These are phyloP conservation scores for Silene vulgaris DNA, from an alignment of 179 eudicot species.

Conservation along the genomic window DNA sequence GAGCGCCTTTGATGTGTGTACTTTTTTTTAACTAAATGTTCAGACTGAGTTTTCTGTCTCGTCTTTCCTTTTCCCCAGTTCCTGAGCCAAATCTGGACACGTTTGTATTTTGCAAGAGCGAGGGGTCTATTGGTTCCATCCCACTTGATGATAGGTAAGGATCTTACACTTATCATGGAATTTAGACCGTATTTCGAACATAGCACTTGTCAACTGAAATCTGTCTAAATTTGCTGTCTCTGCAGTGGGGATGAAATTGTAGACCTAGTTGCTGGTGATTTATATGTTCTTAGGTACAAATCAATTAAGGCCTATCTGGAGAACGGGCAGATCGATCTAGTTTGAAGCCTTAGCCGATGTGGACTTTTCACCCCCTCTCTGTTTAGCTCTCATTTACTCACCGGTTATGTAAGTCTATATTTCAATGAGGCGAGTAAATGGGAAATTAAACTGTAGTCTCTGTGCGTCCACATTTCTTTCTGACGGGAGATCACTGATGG, in stretches of 20 bases:
- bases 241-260: constrained; percentile 77
- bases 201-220: neutral
- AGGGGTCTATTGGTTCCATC: constrained; percentile 62
- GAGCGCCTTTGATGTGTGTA: too few species aligned
- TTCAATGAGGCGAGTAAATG: neutral
- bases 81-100: constrained; percentile 69
- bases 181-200: neutral
- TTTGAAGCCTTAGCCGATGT: constrained; percentile 32
- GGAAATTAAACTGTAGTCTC: neutral
- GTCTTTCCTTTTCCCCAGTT: constrained; percentile 32
- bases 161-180: neutral
- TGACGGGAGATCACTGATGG: neutral
- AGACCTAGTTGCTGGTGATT: constrained; percentile 66
- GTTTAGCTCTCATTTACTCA: neutral
- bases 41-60: neutral
- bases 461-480: neutral
- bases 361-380: neutral
- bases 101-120: constrained; percentile 74
- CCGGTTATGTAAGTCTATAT: neutral
- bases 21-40: neutral
- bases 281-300: constrained; percentile 74
- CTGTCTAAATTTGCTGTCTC: constrained; percentile 9
- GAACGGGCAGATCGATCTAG: constrained; percentile 68
- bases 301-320: constrained; percentile 69
- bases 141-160: constrained; percentile 78